phyloP scores from a whole-genome alignment of 176 grass and related monocot genomes.

The Musa itinerans region DNA sequence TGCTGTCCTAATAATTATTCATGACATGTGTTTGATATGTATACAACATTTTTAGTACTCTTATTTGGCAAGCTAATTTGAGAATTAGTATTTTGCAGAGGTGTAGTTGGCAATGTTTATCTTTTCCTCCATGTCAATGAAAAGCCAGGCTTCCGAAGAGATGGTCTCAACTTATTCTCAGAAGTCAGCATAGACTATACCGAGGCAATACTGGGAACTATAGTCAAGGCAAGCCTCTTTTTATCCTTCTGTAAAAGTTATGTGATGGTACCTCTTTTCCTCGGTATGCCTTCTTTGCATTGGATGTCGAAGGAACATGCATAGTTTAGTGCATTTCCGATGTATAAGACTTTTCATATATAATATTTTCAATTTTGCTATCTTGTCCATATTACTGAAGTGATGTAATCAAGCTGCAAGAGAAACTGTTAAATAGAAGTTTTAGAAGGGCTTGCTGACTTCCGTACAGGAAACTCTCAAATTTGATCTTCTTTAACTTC shows the following conservation, averaged over 20 bases:
- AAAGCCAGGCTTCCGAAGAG: slow-evolving; percentile 62
- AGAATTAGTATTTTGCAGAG: slow-evolving; percentile 35
- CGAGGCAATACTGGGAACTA: slow-evolving; percentile 84
- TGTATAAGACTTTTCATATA: too few relatives aligned
- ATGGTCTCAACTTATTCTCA: slow-evolving; percentile 68
- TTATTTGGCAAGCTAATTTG: background rate
- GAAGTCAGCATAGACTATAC: slow-evolving; percentile 65
- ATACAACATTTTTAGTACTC: background rate
- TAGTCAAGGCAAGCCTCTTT: slow-evolving; percentile 46
- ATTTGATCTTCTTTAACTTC: too few relatives aligned
- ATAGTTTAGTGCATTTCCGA: too few relatives aligned
- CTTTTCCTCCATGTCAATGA: slow-evolving; percentile 55
- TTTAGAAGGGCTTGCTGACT: background rate
- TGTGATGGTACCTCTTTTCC: background rate
- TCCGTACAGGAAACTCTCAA: too few relatives aligned
- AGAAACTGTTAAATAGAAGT: background rate
- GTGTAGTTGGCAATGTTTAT: slow-evolving; percentile 56
- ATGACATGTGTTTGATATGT: background rate
- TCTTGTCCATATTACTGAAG: background rate
- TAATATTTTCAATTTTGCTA: too few relatives aligned
- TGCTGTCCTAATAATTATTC: background rate
- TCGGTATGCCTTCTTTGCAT: background rate
- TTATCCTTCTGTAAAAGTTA: slow-evolving; percentile 14
- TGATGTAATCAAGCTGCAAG: background rate
- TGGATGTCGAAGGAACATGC: background rate